A percentile compares a stretch with the other conserved stretches of the same genome.
Evolutionary conservation across 2,329 filamentous ascomycete species (phyloP).

Genomic region (Geoglossum cookeanum): DNA sequence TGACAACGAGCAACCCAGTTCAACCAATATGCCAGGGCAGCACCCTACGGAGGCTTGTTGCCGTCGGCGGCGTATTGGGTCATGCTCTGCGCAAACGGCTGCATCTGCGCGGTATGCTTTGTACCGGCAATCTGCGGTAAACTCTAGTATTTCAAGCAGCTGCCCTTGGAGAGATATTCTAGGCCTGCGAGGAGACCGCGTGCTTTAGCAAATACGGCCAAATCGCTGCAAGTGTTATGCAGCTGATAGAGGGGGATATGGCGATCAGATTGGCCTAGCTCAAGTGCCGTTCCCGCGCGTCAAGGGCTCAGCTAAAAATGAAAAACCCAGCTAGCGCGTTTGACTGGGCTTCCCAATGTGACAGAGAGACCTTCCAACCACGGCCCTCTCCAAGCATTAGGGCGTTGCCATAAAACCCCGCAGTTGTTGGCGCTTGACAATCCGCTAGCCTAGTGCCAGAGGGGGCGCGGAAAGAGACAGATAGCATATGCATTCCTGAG

Average conservation of each 20-base stretch:
- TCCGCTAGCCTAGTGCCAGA: not conserved
- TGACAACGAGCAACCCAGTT: not conserved
- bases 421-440: not conserved
- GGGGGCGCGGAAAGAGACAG: not conserved
- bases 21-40: not conserved
- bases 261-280: not conserved
- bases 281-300: not conserved
- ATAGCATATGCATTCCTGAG: not conserved
- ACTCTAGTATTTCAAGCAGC: constrained; percentile 1
- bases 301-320: not conserved
- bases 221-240: constrained; percentile 2
- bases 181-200: not conserved
- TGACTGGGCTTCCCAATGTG: not conserved
- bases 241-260: not conserved
- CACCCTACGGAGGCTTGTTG: not conserved
- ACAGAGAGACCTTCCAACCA: not conserved
- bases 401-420: not conserved
- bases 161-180: not conserved
- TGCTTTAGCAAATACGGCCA: not conserved
- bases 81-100: not conserved
- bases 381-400: not conserved
- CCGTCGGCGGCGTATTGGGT: not conserved
- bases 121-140: not conserved
- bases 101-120: constrained; percentile 1
- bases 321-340: not conserved